Base-by-base conservation (phyloP, 805 yeast species). In the Clavispora vitiphila region DNA sequence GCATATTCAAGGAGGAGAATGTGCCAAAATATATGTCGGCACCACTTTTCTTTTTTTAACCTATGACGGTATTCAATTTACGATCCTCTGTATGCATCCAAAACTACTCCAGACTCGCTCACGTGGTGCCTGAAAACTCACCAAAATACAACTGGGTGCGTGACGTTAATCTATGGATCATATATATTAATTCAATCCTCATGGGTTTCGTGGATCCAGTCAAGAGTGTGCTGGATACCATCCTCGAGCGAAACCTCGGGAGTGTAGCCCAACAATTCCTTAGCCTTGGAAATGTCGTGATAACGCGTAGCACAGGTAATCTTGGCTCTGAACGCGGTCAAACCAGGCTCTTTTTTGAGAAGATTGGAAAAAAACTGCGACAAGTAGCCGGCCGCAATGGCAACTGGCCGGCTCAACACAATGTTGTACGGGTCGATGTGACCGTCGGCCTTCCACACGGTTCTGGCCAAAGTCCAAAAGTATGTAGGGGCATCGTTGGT, bases 361-460 rank as follows among this genome's bases (percentile, higher is more conserved):
- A 90, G 50, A 40, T 77, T 80, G 9, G 93, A 78, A 46, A 82
- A 76, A 55, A 78, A 77, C 53, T 84, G 86, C n/a, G 95, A 79
- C 31, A 88, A 61, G 56, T 86, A 85, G 12, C 97, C 97, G 31
- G 83, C 80, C 2, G 70, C 75, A 45, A 93, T 74, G 2, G 96
- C 98, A n/a, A 87, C 66, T 0, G 85, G 79, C 55, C 84, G 77
- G 36, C 74, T 73, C 43, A 93, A 72, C 16, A 80, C 89, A 49
- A 87, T 80, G 51, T 80, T 82, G 39, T 64, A 71, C 22, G 74
- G 74, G 51, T 84, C 93, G 41, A 86, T 75, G 57, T 82, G 84
- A 3, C 96, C 97, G 64, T 89, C 96, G 18, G 91, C 90, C 61
- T 91, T 91, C 98, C 98, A 93, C 20, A 93, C 95, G 1, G 95